These are phyloP conservation scores for Teunomyces lycoperdinae DNA, from an alignment of 805 yeast genomes.

Conservation along the genomic window DNA sequence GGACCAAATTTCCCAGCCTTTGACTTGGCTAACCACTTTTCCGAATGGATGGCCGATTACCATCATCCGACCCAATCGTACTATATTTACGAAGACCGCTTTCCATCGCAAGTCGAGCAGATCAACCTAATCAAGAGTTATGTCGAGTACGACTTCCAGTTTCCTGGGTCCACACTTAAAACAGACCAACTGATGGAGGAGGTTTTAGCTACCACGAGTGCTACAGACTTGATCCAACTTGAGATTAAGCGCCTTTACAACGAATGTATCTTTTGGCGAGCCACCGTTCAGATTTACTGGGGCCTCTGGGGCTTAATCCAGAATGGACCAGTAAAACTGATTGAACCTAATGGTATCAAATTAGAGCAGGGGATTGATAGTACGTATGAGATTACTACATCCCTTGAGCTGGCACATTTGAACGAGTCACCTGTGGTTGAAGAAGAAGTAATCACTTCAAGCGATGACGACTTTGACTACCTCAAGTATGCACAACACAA, in stretches of 20 bases:
- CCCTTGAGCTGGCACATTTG: conserved; percentile 44
- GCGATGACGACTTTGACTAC: conserved; percentile 74
- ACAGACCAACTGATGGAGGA: not conserved
- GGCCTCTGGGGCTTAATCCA: conserved; percentile 89
- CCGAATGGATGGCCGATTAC: conserved; percentile 97
- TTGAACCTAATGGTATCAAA: conserved; percentile 10
- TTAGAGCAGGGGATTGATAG: conserved; percentile 39
- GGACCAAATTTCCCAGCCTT: conserved; percentile 87
- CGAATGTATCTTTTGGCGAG: conserved; percentile 75
- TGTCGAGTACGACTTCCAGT: conserved; percentile 54
- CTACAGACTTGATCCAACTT: conserved; percentile 30
- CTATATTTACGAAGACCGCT: conserved; percentile 51
- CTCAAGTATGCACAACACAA: conserved; percentile 73
- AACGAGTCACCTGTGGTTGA: conserved; percentile 18
- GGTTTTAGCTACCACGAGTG: conserved; percentile 10
- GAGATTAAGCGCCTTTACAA: conserved; percentile 55
- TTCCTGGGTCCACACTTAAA: conserved; percentile 31
- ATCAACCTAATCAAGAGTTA: conserved; percentile 74
- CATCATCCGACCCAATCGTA: conserved; percentile 55
- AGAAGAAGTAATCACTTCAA: conserved; percentile 32
- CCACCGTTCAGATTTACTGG: conserved; percentile 80
- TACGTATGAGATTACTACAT: conserved; percentile 43
- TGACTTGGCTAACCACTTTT: conserved; percentile 89
- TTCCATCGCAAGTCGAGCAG: conserved; percentile 69
- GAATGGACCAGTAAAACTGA: conserved; percentile 44